These are phyloP conservation scores for Neonothopanus nambi DNA, from an alignment of 1,284 basidiomycete genomes.

Conservation along the genomic window DNA sequence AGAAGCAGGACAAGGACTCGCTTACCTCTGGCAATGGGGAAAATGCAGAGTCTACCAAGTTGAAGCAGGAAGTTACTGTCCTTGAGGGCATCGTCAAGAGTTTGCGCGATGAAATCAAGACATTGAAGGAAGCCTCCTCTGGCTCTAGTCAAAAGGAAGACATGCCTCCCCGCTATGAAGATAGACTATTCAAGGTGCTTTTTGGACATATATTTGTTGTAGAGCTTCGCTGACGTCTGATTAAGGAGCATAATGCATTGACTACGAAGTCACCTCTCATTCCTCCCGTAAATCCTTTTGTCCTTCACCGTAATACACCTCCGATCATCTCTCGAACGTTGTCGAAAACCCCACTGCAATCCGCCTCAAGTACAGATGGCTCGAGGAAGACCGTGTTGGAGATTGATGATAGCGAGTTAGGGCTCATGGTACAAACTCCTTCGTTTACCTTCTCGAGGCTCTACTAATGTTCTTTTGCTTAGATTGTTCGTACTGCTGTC, in stretches of 20 bases:
- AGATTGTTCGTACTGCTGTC: constrained; percentile 19
- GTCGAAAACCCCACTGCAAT: constrained; percentile 2
- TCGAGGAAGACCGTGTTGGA: neutral
- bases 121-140: constrained; percentile 14
- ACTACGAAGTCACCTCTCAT: neutral
- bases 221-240: neutral
- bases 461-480: constrained; percentile 1
- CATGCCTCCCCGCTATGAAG: neutral
- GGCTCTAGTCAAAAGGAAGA: neutral
- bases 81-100: constrained; percentile 41
- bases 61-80: constrained; percentile 35
- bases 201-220: neutral
- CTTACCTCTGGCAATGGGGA: constrained; percentile 5
- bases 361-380: constrained; percentile 7
- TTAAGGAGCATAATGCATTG: too few species aligned
- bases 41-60: constrained; percentile 21
- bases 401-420: constrained; percentile 9
- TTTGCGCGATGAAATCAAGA: constrained; percentile 39
- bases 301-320: constrained; percentile 8
- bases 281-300: neutral
- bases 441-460: constrained; percentile 12
- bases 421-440: constrained; percentile 7
- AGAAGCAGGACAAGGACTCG: neutral
- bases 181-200: neutral
- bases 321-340: constrained; percentile 9